phyloP scores from a whole-genome alignment of 768 basidiomycete genomes.

The Rhodotorula kratochvilovae region DNA sequence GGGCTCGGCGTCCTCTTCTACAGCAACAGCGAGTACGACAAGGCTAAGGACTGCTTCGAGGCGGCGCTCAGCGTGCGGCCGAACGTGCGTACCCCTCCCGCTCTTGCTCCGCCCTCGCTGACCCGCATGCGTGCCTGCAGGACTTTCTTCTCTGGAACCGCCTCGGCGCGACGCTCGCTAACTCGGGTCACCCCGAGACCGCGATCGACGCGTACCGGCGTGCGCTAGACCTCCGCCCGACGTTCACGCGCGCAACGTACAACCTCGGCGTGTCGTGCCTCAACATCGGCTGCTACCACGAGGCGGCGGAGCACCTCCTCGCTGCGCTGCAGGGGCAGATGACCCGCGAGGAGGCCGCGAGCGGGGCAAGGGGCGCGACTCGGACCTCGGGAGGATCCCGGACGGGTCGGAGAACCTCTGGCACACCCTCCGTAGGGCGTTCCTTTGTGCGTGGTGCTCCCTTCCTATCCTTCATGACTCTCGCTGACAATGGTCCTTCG shows the following conservation, averaged over 20 bases:
- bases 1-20: constrained; percentile 91
- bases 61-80: constrained; percentile 75
- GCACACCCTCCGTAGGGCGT: constrained; percentile 71
- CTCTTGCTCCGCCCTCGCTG: background rate
- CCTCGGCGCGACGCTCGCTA: constrained; percentile 86
- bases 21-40: constrained; percentile 67
- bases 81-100: constrained; percentile 53
- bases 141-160: constrained; percentile 96
- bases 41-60: constrained; percentile 91
- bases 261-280: constrained; percentile 97
- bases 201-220: constrained; percentile 67
- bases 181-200: constrained; percentile 89
- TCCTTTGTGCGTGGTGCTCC: background rate
- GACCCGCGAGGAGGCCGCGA: constrained; percentile 17
- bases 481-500: too few species aligned
- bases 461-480: too few species aligned
- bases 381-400: constrained; percentile 43
- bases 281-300: constrained; percentile 90
- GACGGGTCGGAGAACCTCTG: constrained; percentile 80
- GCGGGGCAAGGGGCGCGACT: background rate
- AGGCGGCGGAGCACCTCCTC: constrained; percentile 93
- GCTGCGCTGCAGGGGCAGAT: constrained; percentile 71
- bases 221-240: constrained; percentile 82
- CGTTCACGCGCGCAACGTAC: constrained; percentile 93
- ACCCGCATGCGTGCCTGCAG: constrained; percentile 45